Conservation (phyloP, 305 asterid species). For the Rubia peregrina region DNA sequence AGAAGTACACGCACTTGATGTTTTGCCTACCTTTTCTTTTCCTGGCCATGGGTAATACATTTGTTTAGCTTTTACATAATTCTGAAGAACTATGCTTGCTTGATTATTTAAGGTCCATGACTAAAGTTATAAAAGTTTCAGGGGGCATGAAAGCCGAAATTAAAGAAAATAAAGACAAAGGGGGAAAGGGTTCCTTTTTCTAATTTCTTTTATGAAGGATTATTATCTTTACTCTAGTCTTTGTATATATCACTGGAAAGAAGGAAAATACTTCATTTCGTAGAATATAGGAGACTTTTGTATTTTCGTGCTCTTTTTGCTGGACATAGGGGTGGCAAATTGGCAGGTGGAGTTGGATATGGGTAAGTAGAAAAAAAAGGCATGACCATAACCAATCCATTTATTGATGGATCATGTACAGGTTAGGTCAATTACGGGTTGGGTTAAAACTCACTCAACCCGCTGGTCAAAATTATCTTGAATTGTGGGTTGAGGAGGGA, state of each 20-base stretch:
- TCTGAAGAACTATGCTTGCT: not conserved
- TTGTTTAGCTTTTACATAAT: not conserved
- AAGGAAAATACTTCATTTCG: not conserved
- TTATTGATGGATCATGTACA: too few relatives aligned
- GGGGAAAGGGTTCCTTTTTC: not conserved
- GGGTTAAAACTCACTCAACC: too few relatives aligned
- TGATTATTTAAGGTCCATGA: not conserved
- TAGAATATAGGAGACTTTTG: not conserved
- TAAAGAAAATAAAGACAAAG: not conserved
- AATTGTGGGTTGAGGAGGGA: too few relatives aligned
- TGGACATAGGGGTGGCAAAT: not conserved
- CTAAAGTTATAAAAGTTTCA: not conserved
- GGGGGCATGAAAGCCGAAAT: not conserved
- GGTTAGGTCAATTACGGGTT: too few relatives aligned
- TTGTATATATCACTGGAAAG: not conserved
- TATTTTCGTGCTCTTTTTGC: not conserved
- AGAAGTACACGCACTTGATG: not conserved
- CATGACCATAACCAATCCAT: too few relatives aligned
- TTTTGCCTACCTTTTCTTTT: not conserved
- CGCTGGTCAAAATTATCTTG: too few relatives aligned
- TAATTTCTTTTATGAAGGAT: not conserved
- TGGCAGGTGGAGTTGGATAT: too few relatives aligned
- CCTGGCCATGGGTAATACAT: not conserved
- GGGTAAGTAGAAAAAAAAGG: too few relatives aligned
- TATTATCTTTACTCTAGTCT: not conserved